Evolutionary conservation across 2,329 filamentous ascomycete genomes (phyloP).

Genomic region (Biscogniauxia marginata): DNA sequence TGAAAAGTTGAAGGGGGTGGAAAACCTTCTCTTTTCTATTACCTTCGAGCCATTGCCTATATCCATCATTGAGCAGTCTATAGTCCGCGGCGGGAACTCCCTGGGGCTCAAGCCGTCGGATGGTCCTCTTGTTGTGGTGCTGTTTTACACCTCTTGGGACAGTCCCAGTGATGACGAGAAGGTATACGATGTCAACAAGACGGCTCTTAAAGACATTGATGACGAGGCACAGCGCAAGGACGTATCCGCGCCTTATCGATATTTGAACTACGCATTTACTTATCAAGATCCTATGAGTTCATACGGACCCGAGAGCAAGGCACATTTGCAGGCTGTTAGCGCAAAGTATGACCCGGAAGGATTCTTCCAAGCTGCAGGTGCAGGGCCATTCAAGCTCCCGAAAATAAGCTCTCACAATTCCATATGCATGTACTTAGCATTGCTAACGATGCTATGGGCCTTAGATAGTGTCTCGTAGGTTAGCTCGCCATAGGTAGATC

Average conservation of each 20-base stretch:
- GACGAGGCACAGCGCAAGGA: slow-evolving; percentile 11
- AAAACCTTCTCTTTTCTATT: slow-evolving; percentile 14
- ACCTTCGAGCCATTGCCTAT: slow-evolving; percentile 21
- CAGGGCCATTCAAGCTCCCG: slow-evolving; percentile 12
- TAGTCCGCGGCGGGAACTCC: slow-evolving; percentile 14
- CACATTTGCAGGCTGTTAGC: slow-evolving; percentile 5
- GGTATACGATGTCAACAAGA: slow-evolving; percentile 7
- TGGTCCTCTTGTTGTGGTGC: slow-evolving; percentile 17
- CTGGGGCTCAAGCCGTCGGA: slow-evolving; percentile 16
- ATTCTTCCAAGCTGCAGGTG: slow-evolving; percentile 11
- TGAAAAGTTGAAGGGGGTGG: slow-evolving; percentile 11
- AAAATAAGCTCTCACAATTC: no score
- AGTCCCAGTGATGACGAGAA: slow-evolving; percentile 17
- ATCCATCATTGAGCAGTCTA: slow-evolving; percentile 16
- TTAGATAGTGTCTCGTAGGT: no score
- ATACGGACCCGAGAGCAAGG: slow-evolving; percentile 19
- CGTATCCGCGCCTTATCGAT: slow-evolving; percentile 16
- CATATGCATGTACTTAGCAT: no score
- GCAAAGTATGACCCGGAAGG: slow-evolving; percentile 15
- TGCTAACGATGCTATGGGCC: no score
- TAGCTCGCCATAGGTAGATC: no score
- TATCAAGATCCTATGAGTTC: slow-evolving; percentile 20
- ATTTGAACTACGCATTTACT: slow-evolving; percentile 23
- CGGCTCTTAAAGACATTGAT: slow-evolving; percentile 13
- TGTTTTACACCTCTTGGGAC: slow-evolving; percentile 18